Conservation (phyloP, 345 rosid species). For the Eutrema japonicum region DNA sequence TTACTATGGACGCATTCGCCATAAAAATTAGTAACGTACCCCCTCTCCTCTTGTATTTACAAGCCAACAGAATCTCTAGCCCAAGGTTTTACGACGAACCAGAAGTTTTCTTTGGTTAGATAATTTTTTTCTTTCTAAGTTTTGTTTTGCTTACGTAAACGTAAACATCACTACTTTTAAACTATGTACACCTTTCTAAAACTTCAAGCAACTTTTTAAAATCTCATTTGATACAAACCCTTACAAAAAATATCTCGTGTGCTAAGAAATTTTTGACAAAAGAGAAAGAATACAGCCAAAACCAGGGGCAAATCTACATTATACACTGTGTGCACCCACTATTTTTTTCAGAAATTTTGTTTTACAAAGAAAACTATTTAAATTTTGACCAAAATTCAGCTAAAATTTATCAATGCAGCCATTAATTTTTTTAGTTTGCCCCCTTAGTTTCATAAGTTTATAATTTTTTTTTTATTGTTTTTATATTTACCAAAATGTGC, state of each 20-base stretch:
- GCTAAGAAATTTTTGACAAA: background rate
- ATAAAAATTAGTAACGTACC: conserved; percentile 1
- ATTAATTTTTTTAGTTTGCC: too few species aligned
- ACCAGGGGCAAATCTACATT: too few species aligned
- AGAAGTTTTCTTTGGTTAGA: conserved; percentile 1
- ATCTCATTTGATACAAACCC: background rate
- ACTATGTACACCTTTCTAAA: conserved; percentile 1
- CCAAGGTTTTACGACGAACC: conserved; percentile 16
- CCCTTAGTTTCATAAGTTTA: too few species aligned
- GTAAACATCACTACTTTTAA: background rate
- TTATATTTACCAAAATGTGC: too few species aligned
- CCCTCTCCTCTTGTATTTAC: conserved; percentile 1
- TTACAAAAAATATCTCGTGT: background rate
- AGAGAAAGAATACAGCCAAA: background rate
- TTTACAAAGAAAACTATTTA: too few species aligned
- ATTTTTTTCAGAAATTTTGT: too few species aligned
- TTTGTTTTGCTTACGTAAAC: background rate
- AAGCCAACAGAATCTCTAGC: conserved; percentile 23
- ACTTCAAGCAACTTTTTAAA: background rate
- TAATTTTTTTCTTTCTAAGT: background rate
- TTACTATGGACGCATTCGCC: conserved; percentile 27
- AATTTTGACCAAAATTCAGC: too few species aligned
- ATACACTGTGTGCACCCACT: too few species aligned
- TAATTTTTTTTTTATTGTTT: too few species aligned
- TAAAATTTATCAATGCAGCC: too few species aligned